These are phyloP conservation scores for Penicillium cataractarum DNA, from an alignment of 495 filamentous ascomycete genomes.

Conservation along the genomic window DNA sequence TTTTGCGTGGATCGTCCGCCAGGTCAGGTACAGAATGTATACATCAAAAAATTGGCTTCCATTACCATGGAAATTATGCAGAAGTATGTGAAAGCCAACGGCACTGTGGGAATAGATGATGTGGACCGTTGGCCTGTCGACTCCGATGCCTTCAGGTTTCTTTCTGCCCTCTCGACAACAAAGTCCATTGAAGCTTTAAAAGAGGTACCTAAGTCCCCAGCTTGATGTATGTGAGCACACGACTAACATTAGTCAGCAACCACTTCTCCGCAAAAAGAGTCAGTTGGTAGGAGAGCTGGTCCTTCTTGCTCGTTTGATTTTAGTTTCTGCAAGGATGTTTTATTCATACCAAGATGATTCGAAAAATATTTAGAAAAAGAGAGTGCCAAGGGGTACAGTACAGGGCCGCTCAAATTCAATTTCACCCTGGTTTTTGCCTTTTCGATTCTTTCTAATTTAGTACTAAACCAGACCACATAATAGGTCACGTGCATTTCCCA, in stretches of 20 bases:
- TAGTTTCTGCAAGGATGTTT: conserved; percentile 20
- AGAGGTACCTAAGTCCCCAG: conserved; percentile 16
- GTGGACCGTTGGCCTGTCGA: conserved; percentile 34
- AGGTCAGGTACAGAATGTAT: conserved; percentile 9
- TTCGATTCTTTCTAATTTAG: too few species aligned
- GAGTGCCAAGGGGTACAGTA: too few species aligned
- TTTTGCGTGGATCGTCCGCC: conserved; percentile 4
- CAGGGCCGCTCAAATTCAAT: too few species aligned
- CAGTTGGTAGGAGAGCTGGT: conserved; percentile 15
- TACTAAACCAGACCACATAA: too few species aligned
- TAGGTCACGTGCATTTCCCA: too few species aligned
- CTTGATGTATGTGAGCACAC: neutral
- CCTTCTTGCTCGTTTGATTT: conserved; percentile 12
- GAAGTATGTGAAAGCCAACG: conserved; percentile 42
- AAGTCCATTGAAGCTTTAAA: conserved; percentile 24
- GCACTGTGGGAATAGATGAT: conserved; percentile 36
- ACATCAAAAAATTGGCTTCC: conserved; percentile 26
- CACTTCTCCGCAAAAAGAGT: conserved; percentile 17
- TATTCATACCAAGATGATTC: too few species aligned
- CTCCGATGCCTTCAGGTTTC: conserved; percentile 31
- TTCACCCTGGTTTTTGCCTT: too few species aligned
- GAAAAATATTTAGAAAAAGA: too few species aligned
- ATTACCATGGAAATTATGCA: conserved; percentile 43
- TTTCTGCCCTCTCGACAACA: conserved; percentile 25
- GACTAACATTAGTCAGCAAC: conserved; percentile 18